Conservation (phyloP, 345 rosid genomes). For the Excoecaria cochinchinensis region DNA sequence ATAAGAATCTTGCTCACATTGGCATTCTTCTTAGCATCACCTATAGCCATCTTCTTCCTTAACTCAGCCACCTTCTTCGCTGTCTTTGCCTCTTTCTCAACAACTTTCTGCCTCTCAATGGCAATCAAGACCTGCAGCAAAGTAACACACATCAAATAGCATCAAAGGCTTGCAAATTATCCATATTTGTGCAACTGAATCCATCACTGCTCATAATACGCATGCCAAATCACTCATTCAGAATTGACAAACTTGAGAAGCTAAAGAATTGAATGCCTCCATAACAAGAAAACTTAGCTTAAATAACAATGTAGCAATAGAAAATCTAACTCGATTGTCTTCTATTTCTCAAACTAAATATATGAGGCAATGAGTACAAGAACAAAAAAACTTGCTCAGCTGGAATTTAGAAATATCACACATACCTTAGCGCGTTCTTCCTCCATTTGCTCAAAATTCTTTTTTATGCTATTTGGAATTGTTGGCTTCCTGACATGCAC, state of each 20-base stretch:
- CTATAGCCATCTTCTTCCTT: slow-evolving; percentile 75
- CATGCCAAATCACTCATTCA: background rate
- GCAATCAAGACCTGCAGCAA: slow-evolving; percentile 70
- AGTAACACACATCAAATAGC: slow-evolving; percentile 10
- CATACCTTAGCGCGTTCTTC: slow-evolving; percentile 89
- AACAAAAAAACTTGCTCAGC: background rate
- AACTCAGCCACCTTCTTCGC: slow-evolving; percentile 88
- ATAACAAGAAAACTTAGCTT: background rate
- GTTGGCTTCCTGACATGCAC: slow-evolving; percentile 92
- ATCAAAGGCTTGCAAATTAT: slow-evolving; percentile 1
- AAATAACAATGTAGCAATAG: background rate
- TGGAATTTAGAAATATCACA: background rate
- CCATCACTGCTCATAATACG: background rate
- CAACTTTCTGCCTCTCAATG: slow-evolving; percentile 76
- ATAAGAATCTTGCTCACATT: slow-evolving; percentile 77
- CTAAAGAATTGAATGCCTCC: background rate
- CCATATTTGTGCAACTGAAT: background rate
- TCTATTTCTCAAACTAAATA: background rate
- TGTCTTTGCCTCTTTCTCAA: slow-evolving; percentile 92
- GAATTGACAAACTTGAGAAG: background rate
- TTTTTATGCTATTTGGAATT: slow-evolving; percentile 73
- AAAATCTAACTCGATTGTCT: background rate
- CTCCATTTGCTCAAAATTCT: slow-evolving; percentile 90
- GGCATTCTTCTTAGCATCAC: slow-evolving; percentile 90
- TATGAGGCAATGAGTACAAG: background rate